phyloP scores from a whole-genome alignment of 1,284 basidiomycete genomes.

The Ceratobasidium sp. region DNA sequence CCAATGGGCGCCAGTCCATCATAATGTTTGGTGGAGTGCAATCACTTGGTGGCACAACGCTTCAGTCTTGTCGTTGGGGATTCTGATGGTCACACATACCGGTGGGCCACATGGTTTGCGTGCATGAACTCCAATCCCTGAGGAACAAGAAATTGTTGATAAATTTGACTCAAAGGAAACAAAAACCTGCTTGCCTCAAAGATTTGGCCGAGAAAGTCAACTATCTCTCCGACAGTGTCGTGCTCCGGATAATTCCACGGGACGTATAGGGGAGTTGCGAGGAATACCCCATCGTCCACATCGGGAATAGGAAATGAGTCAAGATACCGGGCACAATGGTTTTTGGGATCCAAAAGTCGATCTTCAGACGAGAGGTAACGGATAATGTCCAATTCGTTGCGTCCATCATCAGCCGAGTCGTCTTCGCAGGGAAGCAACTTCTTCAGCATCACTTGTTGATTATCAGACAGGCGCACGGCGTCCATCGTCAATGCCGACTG shows the following conservation, averaged over 20 bases:
- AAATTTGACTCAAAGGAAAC: background rate
- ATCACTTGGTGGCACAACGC: too few species aligned
- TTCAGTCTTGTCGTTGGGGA: too few species aligned
- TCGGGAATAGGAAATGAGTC: constrained; percentile 25
- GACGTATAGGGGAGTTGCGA: constrained; percentile 17
- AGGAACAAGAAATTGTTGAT: background rate
- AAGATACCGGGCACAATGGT: constrained; percentile 15
- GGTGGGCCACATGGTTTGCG: constrained; percentile 35
- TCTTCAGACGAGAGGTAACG: constrained; percentile 24
- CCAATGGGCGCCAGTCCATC: constrained; percentile 33
- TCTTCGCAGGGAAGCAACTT: too few species aligned
- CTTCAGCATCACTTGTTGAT: too few species aligned
- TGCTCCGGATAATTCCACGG: background rate
- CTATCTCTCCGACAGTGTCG: background rate
- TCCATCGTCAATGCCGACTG: too few species aligned
- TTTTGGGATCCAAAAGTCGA: constrained; percentile 20
- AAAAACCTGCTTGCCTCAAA: constrained; percentile 35
- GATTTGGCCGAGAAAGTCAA: constrained; percentile 41
- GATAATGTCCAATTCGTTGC: constrained; percentile 30
- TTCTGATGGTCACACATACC: too few species aligned
- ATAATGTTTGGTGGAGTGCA: constrained; percentile 43
- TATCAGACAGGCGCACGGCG: too few species aligned
- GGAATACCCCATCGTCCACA: background rate
- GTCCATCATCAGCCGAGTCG: background rate
- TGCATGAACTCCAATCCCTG: constrained; percentile 45